Conservation (phyloP, 768 basidiomycete species). For the Gymnopilus dilepis region DNA sequence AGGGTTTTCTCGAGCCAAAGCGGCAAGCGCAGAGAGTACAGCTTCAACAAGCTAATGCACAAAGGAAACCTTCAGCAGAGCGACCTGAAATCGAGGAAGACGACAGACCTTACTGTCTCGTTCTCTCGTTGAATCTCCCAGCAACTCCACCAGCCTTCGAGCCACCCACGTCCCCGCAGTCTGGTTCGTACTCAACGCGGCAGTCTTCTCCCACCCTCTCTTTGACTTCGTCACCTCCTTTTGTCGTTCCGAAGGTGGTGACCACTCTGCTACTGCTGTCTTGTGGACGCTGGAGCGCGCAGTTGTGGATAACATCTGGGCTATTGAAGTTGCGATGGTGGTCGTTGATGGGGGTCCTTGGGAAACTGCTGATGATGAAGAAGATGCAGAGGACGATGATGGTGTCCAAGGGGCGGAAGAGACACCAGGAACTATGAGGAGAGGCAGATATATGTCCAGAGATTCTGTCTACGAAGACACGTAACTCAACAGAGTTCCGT, state of each 20-base stretch:
- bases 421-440: slow-evolving; percentile 42
- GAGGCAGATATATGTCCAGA: slow-evolving; percentile 68
- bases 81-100: neutral
- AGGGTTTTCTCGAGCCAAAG: slow-evolving; percentile 67
- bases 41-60: slow-evolving; percentile 65
- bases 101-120: slow-evolving; percentile 55
- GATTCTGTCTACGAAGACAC: slow-evolving; percentile 52
- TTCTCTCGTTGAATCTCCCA: slow-evolving; percentile 41
- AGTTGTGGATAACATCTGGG: slow-evolving; percentile 60
- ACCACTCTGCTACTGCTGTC: slow-evolving; percentile 60
- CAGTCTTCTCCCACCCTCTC: slow-evolving; percentile 78
- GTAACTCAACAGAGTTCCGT: neutral
- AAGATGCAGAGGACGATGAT: neutral
- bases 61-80: neutral
- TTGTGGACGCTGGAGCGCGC: slow-evolving; percentile 58
- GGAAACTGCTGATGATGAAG: slow-evolving; percentile 25
- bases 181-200: slow-evolving; percentile 28
- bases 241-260: slow-evolving; percentile 59
- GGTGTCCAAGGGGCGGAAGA: neutral
- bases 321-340: slow-evolving; percentile 49
- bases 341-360: slow-evolving; percentile 36
- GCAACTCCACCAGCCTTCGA: slow-evolving; percentile 51
- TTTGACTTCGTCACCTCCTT: slow-evolving; percentile 56
- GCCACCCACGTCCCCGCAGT: slow-evolving; percentile 59
- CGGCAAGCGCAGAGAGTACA: slow-evolving; percentile 64